Evolutionary conservation across 148 eudicot species (phyloP), one percentile per base, ranked within the genome.

Genomic region (Camellia sinensis): DNA sequence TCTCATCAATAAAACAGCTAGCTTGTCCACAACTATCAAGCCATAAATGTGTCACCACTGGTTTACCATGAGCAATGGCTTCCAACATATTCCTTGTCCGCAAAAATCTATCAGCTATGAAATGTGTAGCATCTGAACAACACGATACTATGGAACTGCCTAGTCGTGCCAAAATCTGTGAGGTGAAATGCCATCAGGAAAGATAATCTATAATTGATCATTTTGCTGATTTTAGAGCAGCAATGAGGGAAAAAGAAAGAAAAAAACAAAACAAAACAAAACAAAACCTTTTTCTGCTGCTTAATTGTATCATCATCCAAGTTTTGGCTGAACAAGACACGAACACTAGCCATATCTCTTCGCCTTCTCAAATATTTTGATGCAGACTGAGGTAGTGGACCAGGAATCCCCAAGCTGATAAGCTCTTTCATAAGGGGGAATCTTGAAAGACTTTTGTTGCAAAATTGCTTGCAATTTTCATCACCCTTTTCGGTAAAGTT

Each of bases 71-170:
- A 73, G 95, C 94, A 84, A 93, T 93, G 73, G 99, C 93, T 87
- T 93, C 97, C 79, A 93, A 83, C 97, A 95, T 93, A 74, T 93
- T 95, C 87, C 85, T 91, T 77, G 99, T 95, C 57, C 99, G 87
- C 60, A 83, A 85, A 90, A 95, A 92, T 81, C 65, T 83, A 83
- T 95, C 97, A 68, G 97, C 81, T 69, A 95, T 87, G 80, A 95
- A 95, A 84, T 95, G 99, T 46, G 97, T 91, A 71, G 97, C 97
- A 57, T 82, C 84, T 14, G 88, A 80, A 78, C 88, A 81, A 78
- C 85, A 83, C 41, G 88, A 85, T 76, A 89, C 89, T 22, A 85
- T 17, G 14, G 88, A 82, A 79, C 87, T 83, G 3, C 97, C 94
- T 59, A 93, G 81, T 56, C 85, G 86, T 60, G 17, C 70, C 82